These are phyloP conservation scores for Aspergillus sp. DNA, from an alignment of 2,329 filamentous ascomycete species.

Conservation along the genomic window DNA sequence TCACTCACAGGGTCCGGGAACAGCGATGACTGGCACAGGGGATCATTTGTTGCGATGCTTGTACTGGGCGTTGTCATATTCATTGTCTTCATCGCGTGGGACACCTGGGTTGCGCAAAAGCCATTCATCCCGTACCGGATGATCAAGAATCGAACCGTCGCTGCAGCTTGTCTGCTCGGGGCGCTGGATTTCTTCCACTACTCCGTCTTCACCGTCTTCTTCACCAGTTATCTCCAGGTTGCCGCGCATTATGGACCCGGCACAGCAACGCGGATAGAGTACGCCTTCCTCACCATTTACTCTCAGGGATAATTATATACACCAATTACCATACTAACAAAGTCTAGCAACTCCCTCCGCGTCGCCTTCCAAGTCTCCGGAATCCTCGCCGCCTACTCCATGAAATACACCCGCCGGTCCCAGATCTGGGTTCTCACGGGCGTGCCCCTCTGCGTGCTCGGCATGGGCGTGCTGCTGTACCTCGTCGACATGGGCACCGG, in stretches of 20 bases:
- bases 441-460: constrained; percentile 36
- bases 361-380: constrained; percentile 41
- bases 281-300: too few species aligned
- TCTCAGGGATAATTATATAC: too few species aligned
- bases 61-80: constrained; percentile 31
- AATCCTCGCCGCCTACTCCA: constrained; percentile 34
- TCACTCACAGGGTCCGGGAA: constrained; percentile 40
- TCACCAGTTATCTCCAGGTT: constrained; percentile 44
- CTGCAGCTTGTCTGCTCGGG: constrained; percentile 39
- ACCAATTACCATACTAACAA: too few species aligned
- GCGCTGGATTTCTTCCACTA: constrained; percentile 39
- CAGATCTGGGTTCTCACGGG: constrained; percentile 34
- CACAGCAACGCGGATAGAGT: constrained; percentile 31
- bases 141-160: constrained; percentile 39
- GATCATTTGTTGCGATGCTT: constrained; percentile 39
- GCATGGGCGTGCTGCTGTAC: constrained; percentile 31
- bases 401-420: constrained; percentile 39
- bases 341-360: constrained; percentile 29
- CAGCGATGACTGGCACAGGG: constrained; percentile 23
- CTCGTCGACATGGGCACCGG: constrained; percentile 25
- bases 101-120: constrained; percentile 36
- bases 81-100: constrained; percentile 36
- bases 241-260: constrained; percentile 38
- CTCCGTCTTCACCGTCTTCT: constrained; percentile 42
- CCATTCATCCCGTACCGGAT: constrained; percentile 43